Conservation (phyloP, 2,329 filamentous ascomycete genomes). For the Alternaria solani region DNA sequence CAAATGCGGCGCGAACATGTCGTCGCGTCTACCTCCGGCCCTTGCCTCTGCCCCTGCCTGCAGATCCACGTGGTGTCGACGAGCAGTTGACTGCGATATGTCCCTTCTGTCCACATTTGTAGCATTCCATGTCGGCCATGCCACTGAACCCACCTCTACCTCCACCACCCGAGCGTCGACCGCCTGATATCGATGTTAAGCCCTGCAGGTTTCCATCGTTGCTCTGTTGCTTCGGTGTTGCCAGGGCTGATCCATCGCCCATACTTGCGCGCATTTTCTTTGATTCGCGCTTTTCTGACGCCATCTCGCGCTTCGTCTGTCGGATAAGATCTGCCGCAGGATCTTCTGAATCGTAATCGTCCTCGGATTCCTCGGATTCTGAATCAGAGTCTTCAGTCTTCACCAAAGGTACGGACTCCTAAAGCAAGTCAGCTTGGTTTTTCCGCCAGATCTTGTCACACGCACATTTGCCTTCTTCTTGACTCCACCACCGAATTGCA, state of each 20-base stretch:
- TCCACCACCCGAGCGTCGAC: constrained; percentile 33
- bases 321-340: constrained; percentile 56
- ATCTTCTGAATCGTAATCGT: constrained; percentile 54
- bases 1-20: constrained; percentile 3
- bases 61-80: constrained; percentile 31
- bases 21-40: constrained; percentile 29
- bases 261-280: constrained; percentile 58
- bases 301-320: constrained; percentile 56
- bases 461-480: constrained; percentile 33
- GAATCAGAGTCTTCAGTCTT: constrained; percentile 36
- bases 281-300: constrained; percentile 53
- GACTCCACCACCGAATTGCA: constrained; percentile 62
- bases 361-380: constrained; percentile 43
- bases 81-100: constrained; percentile 67
- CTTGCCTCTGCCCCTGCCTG: constrained; percentile 32
- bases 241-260: constrained; percentile 57
- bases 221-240: constrained; percentile 69
- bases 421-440: constrained; percentile 19
- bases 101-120: constrained; percentile 67
- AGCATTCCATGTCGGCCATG: constrained; percentile 61
- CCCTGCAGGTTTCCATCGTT: constrained; percentile 70
- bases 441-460: background rate
- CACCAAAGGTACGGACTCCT: constrained; percentile 32
- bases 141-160: constrained; percentile 19
- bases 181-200: constrained; percentile 67